These are phyloP conservation scores for Fusarium pininemorale DNA, from an alignment of 2,329 filamentous ascomycete genomes.

Conservation along the genomic window DNA sequence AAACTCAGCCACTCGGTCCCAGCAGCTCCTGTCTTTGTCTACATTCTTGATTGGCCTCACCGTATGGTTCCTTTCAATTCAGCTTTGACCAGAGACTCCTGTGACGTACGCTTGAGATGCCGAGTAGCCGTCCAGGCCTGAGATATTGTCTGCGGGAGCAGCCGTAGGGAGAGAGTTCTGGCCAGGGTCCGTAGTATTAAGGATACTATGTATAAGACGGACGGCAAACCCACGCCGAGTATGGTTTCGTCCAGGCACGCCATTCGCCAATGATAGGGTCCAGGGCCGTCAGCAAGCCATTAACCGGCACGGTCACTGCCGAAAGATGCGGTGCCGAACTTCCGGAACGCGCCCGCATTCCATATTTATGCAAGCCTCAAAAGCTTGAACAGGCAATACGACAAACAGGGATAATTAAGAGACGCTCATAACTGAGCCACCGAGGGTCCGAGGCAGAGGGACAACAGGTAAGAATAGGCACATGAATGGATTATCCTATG, in stretches of 20 bases:
- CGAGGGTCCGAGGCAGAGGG: neutral
- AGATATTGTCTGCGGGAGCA: constrained; percentile 9
- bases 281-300: constrained; percentile 27
- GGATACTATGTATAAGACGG: neutral
- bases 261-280: constrained; percentile 17
- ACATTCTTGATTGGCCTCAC: constrained; percentile 12
- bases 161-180: constrained; percentile 16
- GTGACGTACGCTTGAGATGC: constrained; percentile 33
- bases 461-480: neutral
- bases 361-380: constrained; percentile 18
- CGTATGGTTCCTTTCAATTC: neutral
- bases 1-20: constrained; percentile 13
- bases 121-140: constrained; percentile 26
- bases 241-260: constrained; percentile 17
- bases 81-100: neutral
- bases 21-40: neutral
- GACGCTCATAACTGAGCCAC: neutral
- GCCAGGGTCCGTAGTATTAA: constrained; percentile 1
- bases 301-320: constrained; percentile 35
- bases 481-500: no score
- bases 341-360: constrained; percentile 36
- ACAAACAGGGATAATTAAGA: neutral
- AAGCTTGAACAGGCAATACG: neutral
- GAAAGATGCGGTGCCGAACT: constrained; percentile 41
- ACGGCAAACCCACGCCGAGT: constrained; percentile 35